Percentiles rank a stretch among this genome's conserved stretches.
phyloP scores from a whole-genome alignment of 441 rosid genomes.

The Jatropha multifida region DNA sequence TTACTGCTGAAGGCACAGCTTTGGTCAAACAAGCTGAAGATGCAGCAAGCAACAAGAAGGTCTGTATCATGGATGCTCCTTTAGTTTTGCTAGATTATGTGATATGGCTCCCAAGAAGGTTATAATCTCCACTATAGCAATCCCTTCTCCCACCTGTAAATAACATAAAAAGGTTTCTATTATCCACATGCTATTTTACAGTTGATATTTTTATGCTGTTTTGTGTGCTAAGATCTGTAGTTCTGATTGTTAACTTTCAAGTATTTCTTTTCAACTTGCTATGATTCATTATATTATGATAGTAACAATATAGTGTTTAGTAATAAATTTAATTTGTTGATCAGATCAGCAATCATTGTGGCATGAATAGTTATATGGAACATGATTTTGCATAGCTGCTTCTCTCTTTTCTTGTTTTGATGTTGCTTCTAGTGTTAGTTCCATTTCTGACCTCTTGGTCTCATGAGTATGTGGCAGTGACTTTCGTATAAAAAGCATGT shows the following conservation, averaged over 20 bases:
- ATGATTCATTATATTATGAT: no score
- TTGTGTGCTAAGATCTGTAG: not conserved
- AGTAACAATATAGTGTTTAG: no score
- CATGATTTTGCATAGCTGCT: no score
- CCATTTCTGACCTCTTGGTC: not conserved
- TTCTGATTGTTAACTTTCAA: no score
- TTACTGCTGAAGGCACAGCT: slow-evolving; percentile 81
- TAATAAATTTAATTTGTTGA: no score
- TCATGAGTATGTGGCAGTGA: not conserved
- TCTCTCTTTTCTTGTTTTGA: no score
- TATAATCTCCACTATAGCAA: not conserved
- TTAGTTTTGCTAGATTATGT: not conserved
- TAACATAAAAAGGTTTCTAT: not conserved
- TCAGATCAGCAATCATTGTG: no score
- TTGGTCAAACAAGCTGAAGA: slow-evolving; percentile 95
- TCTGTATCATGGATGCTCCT: slow-evolving; percentile 10
- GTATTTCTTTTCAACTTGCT: no score
- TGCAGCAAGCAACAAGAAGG: slow-evolving; percentile 80
- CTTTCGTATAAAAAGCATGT: not conserved
- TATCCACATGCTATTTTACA: not conserved
- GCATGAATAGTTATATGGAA: not conserved
- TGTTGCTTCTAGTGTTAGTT: not conserved
- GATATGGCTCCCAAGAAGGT: not conserved
- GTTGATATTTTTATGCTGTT: not conserved
- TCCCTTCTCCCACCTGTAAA: not conserved